Evolutionary conservation across 345 rosid genomes (phyloP).

Genomic region (Cardamine resedifolia): DNA sequence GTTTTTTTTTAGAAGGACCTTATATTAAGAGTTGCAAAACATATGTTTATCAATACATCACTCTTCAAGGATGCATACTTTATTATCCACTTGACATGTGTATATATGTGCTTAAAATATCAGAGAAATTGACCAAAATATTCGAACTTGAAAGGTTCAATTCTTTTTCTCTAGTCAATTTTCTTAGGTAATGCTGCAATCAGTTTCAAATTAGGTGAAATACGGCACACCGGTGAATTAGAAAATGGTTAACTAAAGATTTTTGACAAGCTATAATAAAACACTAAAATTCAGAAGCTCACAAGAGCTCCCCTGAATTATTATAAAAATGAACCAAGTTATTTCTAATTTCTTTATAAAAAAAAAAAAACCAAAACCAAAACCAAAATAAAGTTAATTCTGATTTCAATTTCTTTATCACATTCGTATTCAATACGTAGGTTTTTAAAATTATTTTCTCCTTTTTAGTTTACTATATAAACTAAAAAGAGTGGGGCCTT

Average conservation of each 20-base stretch:
- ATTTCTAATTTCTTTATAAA: no score
- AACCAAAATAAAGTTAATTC: not conserved
- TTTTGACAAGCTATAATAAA: not conserved
- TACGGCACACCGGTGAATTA: not conserved
- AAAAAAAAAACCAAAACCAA: no score
- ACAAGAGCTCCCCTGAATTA: not conserved
- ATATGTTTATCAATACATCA: not conserved
- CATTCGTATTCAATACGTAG: conserved; percentile 1
- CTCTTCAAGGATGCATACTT: not conserved
- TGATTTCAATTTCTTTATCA: not conserved
- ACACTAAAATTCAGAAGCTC: not conserved
- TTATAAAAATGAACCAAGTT: conserved; percentile 8
- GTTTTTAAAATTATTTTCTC: not conserved
- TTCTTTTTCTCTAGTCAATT: not conserved
- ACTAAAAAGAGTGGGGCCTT: conserved; percentile 18
- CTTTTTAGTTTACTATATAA: not conserved
- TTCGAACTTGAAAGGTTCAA: not conserved
- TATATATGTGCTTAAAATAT: not conserved
- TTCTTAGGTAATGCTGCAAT: not conserved
- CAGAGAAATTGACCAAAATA: not conserved
- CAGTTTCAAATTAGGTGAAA: not conserved
- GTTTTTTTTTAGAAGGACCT: no score
- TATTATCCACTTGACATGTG: conserved; percentile 24
- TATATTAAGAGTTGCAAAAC: not conserved
- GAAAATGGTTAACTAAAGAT: not conserved